Evolutionary conservation across 2,329 filamentous ascomycete species (phyloP).

Genomic region (Thelonectria discophora): DNA sequence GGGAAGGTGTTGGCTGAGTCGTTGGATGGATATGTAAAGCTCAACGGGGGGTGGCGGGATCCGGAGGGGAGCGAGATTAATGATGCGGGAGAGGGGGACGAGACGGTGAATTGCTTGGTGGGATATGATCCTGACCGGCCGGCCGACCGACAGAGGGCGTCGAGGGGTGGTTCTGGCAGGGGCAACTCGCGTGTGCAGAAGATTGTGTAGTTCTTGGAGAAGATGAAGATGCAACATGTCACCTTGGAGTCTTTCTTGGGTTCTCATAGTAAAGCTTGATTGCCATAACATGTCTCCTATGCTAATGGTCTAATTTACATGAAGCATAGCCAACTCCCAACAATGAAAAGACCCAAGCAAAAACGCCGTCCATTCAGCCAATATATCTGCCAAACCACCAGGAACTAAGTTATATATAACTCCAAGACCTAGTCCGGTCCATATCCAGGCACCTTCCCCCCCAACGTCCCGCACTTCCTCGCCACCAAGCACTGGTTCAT

Average conservation of each 20-base stretch:
- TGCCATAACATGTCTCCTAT: too few relatives aligned
- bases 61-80: constrained; percentile 37
- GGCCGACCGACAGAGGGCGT: constrained; percentile 3
- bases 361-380: too few relatives aligned
- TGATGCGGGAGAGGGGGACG: constrained; percentile 35
- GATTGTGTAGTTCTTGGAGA: background rate
- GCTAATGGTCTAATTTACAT: too few relatives aligned
- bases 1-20: constrained; percentile 31
- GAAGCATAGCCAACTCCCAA: too few relatives aligned
- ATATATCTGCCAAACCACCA: too few relatives aligned
- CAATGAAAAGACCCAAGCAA: too few relatives aligned
- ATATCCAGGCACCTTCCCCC: constrained; percentile 16
- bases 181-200: background rate
- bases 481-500: constrained; percentile 46
- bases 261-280: too few relatives aligned
- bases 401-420: too few relatives aligned
- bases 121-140: constrained; percentile 37
- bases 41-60: constrained; percentile 31
- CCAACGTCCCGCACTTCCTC: constrained; percentile 18
- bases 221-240: too few relatives aligned
- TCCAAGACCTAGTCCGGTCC: too few relatives aligned
- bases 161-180: too few relatives aligned
- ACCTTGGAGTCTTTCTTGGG: too few relatives aligned
- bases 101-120: constrained; percentile 38
- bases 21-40: constrained; percentile 37